phyloP scores from a whole-genome alignment of 2,329 filamentous ascomycete species.

The Pseudogymnoascus sp. region DNA sequence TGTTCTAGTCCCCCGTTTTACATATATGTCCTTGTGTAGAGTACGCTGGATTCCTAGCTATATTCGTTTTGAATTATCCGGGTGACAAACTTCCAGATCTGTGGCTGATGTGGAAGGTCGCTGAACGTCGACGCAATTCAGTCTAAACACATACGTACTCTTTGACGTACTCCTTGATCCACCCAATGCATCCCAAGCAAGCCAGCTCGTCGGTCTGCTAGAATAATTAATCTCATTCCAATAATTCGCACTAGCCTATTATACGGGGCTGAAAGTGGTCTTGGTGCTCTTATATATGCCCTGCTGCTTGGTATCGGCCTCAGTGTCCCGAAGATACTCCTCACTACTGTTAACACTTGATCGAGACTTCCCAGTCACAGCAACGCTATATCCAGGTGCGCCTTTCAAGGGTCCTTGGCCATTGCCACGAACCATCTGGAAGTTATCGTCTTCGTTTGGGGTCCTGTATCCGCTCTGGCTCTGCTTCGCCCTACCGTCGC shows the following conservation, averaged over 20 bases:
- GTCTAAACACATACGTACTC: background rate
- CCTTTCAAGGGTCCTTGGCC: background rate
- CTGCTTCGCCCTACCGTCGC: background rate
- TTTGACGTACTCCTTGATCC: background rate
- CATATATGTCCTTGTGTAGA: slow-evolving; percentile 2
- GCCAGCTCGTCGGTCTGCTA: background rate
- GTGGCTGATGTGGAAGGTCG: background rate
- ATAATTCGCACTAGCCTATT: background rate
- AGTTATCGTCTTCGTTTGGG: background rate
- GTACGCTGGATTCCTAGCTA: background rate
- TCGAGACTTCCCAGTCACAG: background rate
- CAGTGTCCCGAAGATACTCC: background rate
- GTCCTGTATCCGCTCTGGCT: background rate
- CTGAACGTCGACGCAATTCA: background rate
- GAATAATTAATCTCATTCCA: background rate
- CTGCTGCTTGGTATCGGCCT: background rate
- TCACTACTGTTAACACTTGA: background rate
- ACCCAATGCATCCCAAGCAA: background rate
- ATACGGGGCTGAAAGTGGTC: background rate
- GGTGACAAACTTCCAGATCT: background rate
- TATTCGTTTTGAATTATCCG: background rate
- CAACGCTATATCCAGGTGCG: slow-evolving; percentile 2
- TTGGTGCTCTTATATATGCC: slow-evolving; percentile 7
- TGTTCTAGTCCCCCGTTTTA: background rate
- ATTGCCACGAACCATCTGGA: background rate